Evolutionary conservation across 2,329 filamentous ascomycete species (phyloP).

Genomic region (Fusarium sp.): DNA sequence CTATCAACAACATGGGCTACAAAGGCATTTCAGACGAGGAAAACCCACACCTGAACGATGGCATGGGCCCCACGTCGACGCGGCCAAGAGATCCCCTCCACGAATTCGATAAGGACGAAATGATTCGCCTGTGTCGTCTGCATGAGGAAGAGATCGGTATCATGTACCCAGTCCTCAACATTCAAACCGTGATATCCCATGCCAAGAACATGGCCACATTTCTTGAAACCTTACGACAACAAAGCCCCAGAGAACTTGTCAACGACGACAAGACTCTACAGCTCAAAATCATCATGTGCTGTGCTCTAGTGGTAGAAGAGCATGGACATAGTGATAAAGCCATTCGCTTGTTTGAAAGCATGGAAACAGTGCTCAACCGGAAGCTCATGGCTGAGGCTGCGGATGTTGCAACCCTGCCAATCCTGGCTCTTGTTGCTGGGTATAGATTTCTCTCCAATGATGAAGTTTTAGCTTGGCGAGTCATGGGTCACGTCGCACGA

Average conservation of each 20-base stretch:
- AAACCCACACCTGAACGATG: conserved; percentile 54
- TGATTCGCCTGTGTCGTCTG: conserved; percentile 78
- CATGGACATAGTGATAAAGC: conserved; percentile 81
- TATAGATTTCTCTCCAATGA: conserved; percentile 90
- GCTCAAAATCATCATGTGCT: conserved; percentile 86
- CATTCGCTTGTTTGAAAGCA: conserved; percentile 76
- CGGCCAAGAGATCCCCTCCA: conserved; percentile 76
- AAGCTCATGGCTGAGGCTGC: conserved; percentile 65
- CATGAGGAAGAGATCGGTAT: conserved; percentile 92
- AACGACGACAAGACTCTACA: conserved; percentile 68
- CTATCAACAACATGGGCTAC: conserved; percentile 90
- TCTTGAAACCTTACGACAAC: conserved; percentile 64
- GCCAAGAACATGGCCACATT: conserved; percentile 75
- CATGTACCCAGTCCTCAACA: conserved; percentile 89
- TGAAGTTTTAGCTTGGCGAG: conserved; percentile 84
- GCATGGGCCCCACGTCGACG: conserved; percentile 39
- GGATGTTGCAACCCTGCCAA: conserved; percentile 58
- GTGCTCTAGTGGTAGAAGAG: conserved; percentile 79
- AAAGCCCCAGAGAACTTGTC: conserved; percentile 50
- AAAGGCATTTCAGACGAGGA: conserved; percentile 71
- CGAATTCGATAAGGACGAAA: conserved; percentile 80
- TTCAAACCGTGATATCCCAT: conserved; percentile 76
- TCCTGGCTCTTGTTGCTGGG: conserved; percentile 62
- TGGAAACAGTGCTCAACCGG: conserved; percentile 75
- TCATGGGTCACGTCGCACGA: conserved; percentile 83